Percentiles rank a stretch among this genome's conserved stretches.
Conservation (phyloP, 306 rosid genomes). For the Cercis canadensis region DNA sequence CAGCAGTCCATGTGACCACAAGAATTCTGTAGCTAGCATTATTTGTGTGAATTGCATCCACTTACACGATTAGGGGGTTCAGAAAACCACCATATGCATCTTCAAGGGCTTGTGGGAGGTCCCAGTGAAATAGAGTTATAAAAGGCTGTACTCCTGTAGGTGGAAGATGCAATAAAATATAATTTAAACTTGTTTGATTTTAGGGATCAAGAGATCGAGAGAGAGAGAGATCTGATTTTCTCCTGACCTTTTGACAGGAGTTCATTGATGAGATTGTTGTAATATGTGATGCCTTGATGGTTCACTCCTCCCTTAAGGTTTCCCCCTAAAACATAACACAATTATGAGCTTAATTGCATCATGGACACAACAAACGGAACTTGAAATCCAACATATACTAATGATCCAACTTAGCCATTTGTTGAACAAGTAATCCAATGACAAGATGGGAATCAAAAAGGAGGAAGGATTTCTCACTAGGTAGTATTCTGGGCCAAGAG, state of each 20-base stretch:
- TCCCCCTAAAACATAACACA: slow-evolving; percentile 47
- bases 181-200: background rate
- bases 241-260: slow-evolving; percentile 52
- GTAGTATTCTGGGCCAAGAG: slow-evolving; percentile 70
- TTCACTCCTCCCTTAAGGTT: slow-evolving; percentile 66
- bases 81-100: slow-evolving; percentile 49
- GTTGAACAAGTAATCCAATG: too few species aligned
- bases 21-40: too few species aligned
- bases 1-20: too few species aligned
- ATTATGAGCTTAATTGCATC: slow-evolving; percentile 4
- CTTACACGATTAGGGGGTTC: slow-evolving; percentile 46
- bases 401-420: too few species aligned
- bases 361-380: background rate
- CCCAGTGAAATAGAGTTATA: slow-evolving; percentile 47
- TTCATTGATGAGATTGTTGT: slow-evolving; percentile 69
- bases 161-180: background rate
- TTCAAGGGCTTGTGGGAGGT: slow-evolving; percentile 44
- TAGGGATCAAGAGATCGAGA: background rate
- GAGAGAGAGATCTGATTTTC: background rate
- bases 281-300: slow-evolving; percentile 58
- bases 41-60: background rate
- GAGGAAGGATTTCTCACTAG: slow-evolving; percentile 51
- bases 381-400: too few species aligned
- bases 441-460: too few species aligned
- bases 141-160: slow-evolving; percentile 48